Evolutionary conservation across 192 early-diverging fungal genomes (phyloP).

Genomic region (Thamnidium elegans): DNA sequence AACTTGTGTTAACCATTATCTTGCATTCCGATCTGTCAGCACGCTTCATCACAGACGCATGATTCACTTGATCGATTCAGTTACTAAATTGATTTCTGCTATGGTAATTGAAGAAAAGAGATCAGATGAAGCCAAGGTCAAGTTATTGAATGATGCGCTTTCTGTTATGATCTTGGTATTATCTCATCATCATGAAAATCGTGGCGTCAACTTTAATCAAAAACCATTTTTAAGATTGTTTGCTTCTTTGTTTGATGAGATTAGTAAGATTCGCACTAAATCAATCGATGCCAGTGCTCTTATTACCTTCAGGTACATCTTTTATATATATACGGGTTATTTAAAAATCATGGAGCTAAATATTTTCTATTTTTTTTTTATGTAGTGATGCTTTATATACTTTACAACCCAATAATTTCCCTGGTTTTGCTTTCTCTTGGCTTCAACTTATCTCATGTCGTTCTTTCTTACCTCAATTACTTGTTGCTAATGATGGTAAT

Average conservation of each 20-base stretch:
- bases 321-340: not conserved
- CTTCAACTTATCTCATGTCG: constrained; percentile 91
- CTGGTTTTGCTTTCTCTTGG: constrained; percentile 95
- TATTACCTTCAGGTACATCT: constrained; percentile 24
- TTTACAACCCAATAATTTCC: constrained; percentile 80
- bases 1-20: constrained; percentile 71
- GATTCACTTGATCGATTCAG: constrained; percentile 86
- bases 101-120: constrained; percentile 59
- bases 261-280: constrained; percentile 35
- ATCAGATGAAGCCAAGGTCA: constrained; percentile 54
- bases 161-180: constrained; percentile 83
- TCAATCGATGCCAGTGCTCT: constrained; percentile 14
- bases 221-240: constrained; percentile 88
- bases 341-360: constrained; percentile 32
- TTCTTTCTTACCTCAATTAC: constrained; percentile 83
- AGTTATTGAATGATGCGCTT: constrained; percentile 76
- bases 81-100: constrained; percentile 78
- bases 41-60: constrained; percentile 44
- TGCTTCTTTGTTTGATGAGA: constrained; percentile 77
- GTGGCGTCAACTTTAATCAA: constrained; percentile 79
- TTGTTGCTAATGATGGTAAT: constrained; percentile 67
- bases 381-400: constrained; percentile 81
- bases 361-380: constrained; percentile 42
- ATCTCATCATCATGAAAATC: constrained; percentile 79
- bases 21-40: constrained; percentile 47